Evolutionary conservation across 2,329 filamentous ascomycete species (phyloP), one percentile per base, ranked within the genome.

Genomic region (Mollisia scopiformis): DNA sequence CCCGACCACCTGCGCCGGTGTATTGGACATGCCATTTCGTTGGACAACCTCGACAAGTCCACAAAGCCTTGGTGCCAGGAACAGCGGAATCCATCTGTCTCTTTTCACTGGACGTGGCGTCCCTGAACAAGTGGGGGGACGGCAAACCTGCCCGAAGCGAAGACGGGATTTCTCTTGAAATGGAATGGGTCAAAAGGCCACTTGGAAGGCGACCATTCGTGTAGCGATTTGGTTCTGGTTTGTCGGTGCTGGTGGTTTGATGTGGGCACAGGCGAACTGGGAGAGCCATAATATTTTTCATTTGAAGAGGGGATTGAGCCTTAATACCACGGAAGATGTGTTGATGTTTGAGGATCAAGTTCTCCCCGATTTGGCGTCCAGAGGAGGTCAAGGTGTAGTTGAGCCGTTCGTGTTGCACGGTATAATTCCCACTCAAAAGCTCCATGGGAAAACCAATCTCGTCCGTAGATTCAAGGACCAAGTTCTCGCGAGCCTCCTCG

Each of bases 21-120:
- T 57, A 31, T n/a, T 43, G 37, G 21, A 43, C 37, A 16, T 14
- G 53, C 53, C 53, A 55, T 55, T 55, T 55, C 33, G 53, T 55
- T 19, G 53, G 53, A 55, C 53, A 55, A 55, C 33, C 53, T 6
- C 53, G 53, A 14, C 53, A 55, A 27, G 53, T 55, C 53, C 53
- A 55, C 31, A 55, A 41, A 25, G 23, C 14, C 37, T 28, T 25
- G 1, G 31, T 39, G 11, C 54, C 14, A 14, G 49, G 31, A 33
- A 31, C 49, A 14, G 19, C 27, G n/a, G 41, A 16, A 19, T 57
- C 46, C 30, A 57, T 57, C 11, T 57, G 55, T 37, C 50, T 57
- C 55, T 51, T 50, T 31, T 57, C 55, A 37, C 55, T 57, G 13
- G 55, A 37, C 31, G 16, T 7, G 5, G 55, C 41, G 2, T 25